Conservation (phyloP, 371 early-diverging fungal genomes). For the Haplosporangium sp. region DNA sequence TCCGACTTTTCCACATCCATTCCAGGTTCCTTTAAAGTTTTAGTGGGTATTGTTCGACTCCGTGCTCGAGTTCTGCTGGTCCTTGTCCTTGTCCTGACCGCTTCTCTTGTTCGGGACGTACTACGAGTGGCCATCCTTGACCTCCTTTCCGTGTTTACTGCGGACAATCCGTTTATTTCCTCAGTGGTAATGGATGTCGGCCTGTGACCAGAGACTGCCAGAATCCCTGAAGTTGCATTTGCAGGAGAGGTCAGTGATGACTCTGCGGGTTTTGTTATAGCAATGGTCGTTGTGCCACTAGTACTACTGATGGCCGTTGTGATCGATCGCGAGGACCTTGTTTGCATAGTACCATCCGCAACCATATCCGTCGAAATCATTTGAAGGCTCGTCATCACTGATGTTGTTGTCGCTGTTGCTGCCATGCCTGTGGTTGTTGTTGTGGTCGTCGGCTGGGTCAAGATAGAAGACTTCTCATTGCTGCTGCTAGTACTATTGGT, state of each 20-base stretch:
- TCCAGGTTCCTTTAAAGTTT: constrained; percentile 26
- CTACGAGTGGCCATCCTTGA: constrained; percentile 38
- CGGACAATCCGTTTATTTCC: constrained; percentile 6
- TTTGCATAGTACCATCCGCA: constrained; percentile 31
- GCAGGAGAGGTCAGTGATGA: neutral
- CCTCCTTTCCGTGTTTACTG: constrained; percentile 16
- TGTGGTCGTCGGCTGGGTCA: constrained; percentile 8
- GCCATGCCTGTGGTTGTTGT: constrained; percentile 11
- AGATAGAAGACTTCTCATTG: constrained; percentile 1
- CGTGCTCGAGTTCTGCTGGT: constrained; percentile 34
- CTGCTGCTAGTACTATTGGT: constrained; percentile 18
- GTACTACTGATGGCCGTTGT: constrained; percentile 10
- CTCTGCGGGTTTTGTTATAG: constrained; percentile 9
- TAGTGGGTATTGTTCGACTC: constrained; percentile 27
- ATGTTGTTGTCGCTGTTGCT: too few relatives aligned
- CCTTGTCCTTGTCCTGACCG: constrained; percentile 19
- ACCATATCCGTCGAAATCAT: constrained; percentile 16
- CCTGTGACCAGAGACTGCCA: constrained; percentile 16
- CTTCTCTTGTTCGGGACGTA: constrained; percentile 40
- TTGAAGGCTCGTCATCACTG: neutral
- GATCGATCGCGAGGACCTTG: constrained; percentile 32
- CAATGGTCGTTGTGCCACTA: constrained; percentile 12
- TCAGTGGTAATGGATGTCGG: constrained; percentile 28
- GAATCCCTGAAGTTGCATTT: constrained; percentile 9
- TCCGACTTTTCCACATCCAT: constrained; percentile 38